A percentile compares a stretch with the other conserved stretches of the same genome.
These are phyloP conservation scores for Mytilinidion resinicola DNA, from an alignment of 495 filamentous ascomycete species.

Conservation along the genomic window DNA sequence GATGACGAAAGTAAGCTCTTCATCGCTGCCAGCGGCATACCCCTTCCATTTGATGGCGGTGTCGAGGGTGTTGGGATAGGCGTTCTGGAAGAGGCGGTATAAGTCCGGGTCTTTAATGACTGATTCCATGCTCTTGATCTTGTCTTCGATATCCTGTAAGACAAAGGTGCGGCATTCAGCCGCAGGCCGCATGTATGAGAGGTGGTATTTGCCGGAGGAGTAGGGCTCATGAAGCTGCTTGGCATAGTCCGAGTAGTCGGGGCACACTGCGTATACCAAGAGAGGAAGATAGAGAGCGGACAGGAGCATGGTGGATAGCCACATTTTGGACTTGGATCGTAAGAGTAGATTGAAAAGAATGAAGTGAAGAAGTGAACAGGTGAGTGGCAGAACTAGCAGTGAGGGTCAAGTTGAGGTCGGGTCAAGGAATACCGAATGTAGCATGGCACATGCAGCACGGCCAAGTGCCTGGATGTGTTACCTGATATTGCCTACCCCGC, in stretches of 20 bases:
- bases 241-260: conserved; percentile 36
- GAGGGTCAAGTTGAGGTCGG: conserved; percentile 1
- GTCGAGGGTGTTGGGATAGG: conserved; percentile 62
- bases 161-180: conserved; percentile 57
- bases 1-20: conserved; percentile 59
- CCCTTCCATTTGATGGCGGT: conserved; percentile 62
- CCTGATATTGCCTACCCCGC: conserved; percentile 25
- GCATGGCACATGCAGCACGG: not conserved
- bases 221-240: conserved; percentile 30
- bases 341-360: not conserved
- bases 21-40: conserved; percentile 48
- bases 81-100: conserved; percentile 57
- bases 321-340: not conserved
- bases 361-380: not conserved
- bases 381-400: not conserved
- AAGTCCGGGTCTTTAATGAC: conserved; percentile 59
- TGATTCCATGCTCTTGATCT: conserved; percentile 43
- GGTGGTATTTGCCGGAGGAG: conserved; percentile 38
- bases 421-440: not conserved
- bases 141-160: conserved; percentile 48
- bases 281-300: not conserved
- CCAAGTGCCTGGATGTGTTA: conserved; percentile 10
- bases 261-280: conserved; percentile 28
- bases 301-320: not conserved
- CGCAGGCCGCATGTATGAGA: conserved; percentile 53